Conservation (phyloP, 352 stramenopile genomes). For the Globisporangium sylvaticum region DNA sequence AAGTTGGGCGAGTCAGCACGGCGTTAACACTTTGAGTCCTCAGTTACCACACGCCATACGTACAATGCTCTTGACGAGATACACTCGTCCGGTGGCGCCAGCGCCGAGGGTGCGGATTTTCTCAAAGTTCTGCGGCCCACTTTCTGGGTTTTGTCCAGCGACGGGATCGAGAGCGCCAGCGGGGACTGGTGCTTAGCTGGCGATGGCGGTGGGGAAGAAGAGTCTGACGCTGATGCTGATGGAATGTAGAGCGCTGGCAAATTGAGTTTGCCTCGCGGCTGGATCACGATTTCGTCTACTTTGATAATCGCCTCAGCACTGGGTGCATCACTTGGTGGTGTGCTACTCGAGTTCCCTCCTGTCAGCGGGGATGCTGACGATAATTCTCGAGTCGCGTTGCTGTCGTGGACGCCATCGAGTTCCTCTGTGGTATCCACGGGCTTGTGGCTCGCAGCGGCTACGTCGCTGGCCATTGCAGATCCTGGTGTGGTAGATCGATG, state of each 20-base stretch:
- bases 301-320: not conserved
- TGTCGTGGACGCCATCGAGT: not conserved
- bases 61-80: slow-evolving; percentile 43
- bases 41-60: too few species aligned
- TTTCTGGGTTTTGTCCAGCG: slow-evolving; percentile 9
- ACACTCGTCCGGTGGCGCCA: slow-evolving; percentile 40
- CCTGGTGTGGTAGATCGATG: not conserved
- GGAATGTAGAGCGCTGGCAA: slow-evolving; percentile 1
- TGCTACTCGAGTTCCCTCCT: not conserved
- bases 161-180: slow-evolving; percentile 4
- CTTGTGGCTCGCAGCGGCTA: not conserved
- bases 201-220: not conserved
- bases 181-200: not conserved
- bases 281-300: not conserved
- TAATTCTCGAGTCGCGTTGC: not conserved
- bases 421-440: not conserved
- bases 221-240: not conserved
- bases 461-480: not conserved
- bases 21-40: too few species aligned
- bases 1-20: too few species aligned
- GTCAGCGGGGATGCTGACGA: not conserved
- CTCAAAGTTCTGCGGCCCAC: slow-evolving; percentile 50
- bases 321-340: not conserved
- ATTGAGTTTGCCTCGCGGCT: not conserved
- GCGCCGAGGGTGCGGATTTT: slow-evolving; percentile 42